Evolutionary conservation across 441 rosid genomes (phyloP), one percentile per base, ranked within the genome.

Genomic region (Gossypium schwendimanii): DNA sequence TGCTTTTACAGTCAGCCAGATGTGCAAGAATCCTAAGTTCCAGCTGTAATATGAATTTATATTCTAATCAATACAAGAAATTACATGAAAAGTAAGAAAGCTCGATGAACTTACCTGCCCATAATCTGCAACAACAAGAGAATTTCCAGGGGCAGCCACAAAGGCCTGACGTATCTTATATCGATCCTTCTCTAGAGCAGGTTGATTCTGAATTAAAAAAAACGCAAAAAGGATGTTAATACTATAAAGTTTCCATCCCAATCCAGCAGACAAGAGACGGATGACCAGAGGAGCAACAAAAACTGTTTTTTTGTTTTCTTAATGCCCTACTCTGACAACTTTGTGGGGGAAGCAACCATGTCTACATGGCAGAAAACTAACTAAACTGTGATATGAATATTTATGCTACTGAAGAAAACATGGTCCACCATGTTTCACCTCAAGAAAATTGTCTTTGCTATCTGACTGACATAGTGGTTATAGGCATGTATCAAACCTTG

Each of bases 21-120:
- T 95, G 99, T 63, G 99, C 99, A 63, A 95, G 91, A 85, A 95
- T 90, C 84, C 99, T 88, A 78, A 95, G 98, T 84, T 95, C 99
- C 83, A 91, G 87, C 98, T 95, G 91, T 76, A 72, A 87, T 49
- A 52, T 70, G 74, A 67, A 79, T 59, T 69, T 55, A 31, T 73
- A 69, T 70, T 81, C 80, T 75, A 82, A 80, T 82, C 61, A 82
- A 72, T 71, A 75, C 62, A 70, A 49, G 61, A 75, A 76, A 67
- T 68, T 57, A 44, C 75, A 77, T 67, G 50, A 53, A 71, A 17
- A 20, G 57, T 71, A 39, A 54, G 52, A 44, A 39, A 72, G 70
- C 61, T 61, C 39, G 49, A 70, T 69, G 50, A 54, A 73, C 83
- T 74, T 79, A 95, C 99, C 92, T 95, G 99, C 52, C 98, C 98